Evolutionary conservation across 257 asterid genomes (phyloP), one percentile per base, ranked within the genome.

Genomic region (Rehmannia glutinosa): DNA sequence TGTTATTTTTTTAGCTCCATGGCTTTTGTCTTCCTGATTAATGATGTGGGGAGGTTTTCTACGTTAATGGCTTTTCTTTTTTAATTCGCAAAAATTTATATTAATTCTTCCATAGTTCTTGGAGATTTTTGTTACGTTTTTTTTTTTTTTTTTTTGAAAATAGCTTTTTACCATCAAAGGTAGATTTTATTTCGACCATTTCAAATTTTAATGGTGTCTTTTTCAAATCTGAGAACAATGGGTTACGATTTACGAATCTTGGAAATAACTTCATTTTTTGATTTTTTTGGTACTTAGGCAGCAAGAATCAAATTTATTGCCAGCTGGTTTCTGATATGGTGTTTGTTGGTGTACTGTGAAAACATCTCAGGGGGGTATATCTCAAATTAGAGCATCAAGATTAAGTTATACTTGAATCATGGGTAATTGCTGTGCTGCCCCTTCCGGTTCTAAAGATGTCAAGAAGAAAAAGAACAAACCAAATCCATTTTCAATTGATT

Each of bases 361-460:
- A 49, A 68, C 21, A 11, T 70, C 35, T 57, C 69, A 51, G 64
- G 73, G 70, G 65, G 9, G 32, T 62, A 63, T 60, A n/a, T 36
- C 64, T 23, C 28, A 15, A 46, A 57, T 70, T 17, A 49, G 51
- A 57, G 46, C 21, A 42, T 52, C 53, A 38, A 72, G 60, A 60
- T 75, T 68, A 51, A 73, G 65, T 23, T 16, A 24, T 15, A 47
- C 64, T 61, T 33, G 67, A 84, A 75, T 70, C 59, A 86, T 87
- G 95, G 95, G 95, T 11, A 87, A 87, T 75, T 87, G 95, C 79
- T 87, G 91, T 8, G 83, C 65, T 36, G 79, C 81, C 15, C 86
- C 87, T 30, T 56, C 54, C 47, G 70, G 64, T 57, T 72, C 80
- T 42, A 73, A 84, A 2, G 80, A 73, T 7, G 62, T 64, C 62